phyloP scores from a whole-genome alignment of 352 stramenopile genomes.

The Globisporangium paddicum region DNA sequence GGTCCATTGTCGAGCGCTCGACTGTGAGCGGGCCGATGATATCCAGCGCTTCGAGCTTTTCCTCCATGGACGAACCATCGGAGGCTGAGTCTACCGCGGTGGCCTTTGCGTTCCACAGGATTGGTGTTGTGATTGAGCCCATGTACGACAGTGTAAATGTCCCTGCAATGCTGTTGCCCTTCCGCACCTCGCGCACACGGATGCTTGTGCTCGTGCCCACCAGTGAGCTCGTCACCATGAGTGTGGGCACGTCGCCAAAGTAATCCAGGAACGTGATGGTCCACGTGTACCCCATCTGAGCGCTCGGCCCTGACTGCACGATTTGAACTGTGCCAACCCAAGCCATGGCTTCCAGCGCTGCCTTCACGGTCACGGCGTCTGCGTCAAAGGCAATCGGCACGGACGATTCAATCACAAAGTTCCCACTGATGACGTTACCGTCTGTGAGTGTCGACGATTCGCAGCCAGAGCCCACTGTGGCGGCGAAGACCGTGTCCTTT shows the following conservation, averaged over 20 bases:
- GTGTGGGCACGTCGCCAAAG: constrained; percentile 50
- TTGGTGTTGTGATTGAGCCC: constrained; percentile 29
- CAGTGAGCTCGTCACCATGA: constrained; percentile 57
- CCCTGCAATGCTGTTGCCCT: constrained; percentile 61
- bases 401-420: constrained; percentile 65
- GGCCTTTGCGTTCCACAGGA: constrained; percentile 42
- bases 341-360: constrained; percentile 47
- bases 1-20: constrained; percentile 31
- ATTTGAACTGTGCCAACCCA: constrained; percentile 66
- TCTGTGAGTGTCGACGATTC: constrained; percentile 62
- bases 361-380: constrained; percentile 36
- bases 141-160: constrained; percentile 58
- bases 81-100: constrained; percentile 25
- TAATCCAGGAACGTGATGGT: constrained; percentile 75
- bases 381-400: constrained; percentile 56
- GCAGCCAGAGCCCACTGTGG: constrained; percentile 24
- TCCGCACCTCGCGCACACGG: constrained; percentile 54
- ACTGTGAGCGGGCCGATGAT: constrained; percentile 44
- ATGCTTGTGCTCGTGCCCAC: constrained; percentile 57
- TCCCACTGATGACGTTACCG: constrained; percentile 67
- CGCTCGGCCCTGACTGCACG: constrained; percentile 30
- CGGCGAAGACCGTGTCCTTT: constrained; percentile 34
- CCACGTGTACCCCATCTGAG: constrained; percentile 71
- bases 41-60: constrained; percentile 62
- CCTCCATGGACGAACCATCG: constrained; percentile 64